phyloP scores from a whole-genome alignment of 805 yeast genomes.

The Wickerhamiella dianesei region DNA sequence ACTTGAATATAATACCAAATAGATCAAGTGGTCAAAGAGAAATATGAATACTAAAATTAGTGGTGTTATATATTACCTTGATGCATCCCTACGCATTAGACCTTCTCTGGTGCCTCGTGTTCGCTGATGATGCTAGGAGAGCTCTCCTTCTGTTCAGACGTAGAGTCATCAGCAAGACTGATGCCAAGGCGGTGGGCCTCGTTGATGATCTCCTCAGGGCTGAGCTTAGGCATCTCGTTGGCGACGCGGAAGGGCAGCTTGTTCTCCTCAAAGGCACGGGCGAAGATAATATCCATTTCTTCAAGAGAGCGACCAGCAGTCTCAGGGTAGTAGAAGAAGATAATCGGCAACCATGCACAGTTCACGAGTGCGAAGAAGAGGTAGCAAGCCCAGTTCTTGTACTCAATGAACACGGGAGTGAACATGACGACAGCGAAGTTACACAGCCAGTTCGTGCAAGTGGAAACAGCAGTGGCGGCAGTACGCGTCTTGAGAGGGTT shows the following conservation, averaged over 20 bases:
- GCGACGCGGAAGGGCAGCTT: conserved; percentile 53
- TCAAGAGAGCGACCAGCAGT: conserved; percentile 64
- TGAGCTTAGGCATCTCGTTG: conserved; percentile 43
- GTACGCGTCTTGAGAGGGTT: conserved; percentile 47
- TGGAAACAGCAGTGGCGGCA: conserved; percentile 46
- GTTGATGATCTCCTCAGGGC: conserved; percentile 42
- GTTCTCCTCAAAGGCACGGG: conserved; percentile 45
- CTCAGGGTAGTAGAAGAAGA: conserved; percentile 60
- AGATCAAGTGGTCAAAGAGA: too few relatives aligned
- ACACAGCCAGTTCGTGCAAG: conserved; percentile 52
- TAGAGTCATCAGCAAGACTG: conserved; percentile 11
- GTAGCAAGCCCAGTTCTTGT: conserved; percentile 47
- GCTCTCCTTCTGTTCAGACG: neutral
- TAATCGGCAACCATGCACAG: conserved; percentile 44
- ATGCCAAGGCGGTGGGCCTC: conserved; percentile 45
- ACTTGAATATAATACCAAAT: too few relatives aligned
- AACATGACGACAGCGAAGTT: conserved; percentile 57
- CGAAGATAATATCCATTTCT: conserved; percentile 55
- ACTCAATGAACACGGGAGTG: conserved; percentile 40
- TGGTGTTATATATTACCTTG: too few relatives aligned
- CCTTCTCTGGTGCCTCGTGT: neutral
- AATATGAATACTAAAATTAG: neutral
- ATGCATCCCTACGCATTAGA: neutral
- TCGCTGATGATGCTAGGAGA: neutral
- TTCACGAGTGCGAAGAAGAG: conserved; percentile 55